These are phyloP conservation scores for Aspergillus floridensis DNA, from an alignment of 2,329 filamentous ascomycete species.

Conservation along the genomic window DNA sequence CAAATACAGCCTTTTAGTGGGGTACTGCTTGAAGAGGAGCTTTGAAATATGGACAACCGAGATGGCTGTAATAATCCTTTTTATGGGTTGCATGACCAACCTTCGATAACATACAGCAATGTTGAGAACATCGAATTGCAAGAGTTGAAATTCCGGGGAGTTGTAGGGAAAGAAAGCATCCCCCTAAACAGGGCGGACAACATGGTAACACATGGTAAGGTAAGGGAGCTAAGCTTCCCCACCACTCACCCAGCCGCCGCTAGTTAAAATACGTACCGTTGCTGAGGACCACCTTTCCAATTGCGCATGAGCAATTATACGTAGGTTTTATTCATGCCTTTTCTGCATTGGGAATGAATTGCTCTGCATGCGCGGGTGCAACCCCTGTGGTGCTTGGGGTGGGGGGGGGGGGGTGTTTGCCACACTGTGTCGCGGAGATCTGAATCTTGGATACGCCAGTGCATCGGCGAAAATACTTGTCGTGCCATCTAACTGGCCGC, in stretches of 20 bases:
- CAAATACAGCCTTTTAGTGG: neutral
- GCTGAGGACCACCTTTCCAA: neutral
- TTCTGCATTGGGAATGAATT: no score
- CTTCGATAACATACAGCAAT: neutral
- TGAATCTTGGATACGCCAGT: constrained; percentile 9
- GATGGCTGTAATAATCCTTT: no score
- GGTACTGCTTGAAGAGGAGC: neutral
- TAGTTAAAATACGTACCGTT: neutral
- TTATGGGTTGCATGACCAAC: no score
- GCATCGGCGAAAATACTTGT: neutral
- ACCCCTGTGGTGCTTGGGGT: neutral
- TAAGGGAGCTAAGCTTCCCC: constrained; percentile 1
- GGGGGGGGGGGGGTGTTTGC: neutral
- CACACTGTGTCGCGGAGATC: constrained; percentile 9
- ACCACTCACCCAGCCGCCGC: neutral
- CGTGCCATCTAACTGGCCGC: neutral
- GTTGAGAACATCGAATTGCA: neutral
- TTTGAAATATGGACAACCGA: no score
- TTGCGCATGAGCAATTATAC: no score
- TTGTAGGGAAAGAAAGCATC: neutral
- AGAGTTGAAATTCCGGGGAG: neutral
- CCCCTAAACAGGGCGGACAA: neutral
- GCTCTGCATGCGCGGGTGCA: no score
- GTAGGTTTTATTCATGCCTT: no score
- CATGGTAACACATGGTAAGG: neutral